Base-by-base conservation (phyloP, 306 rosid genomes). In the Luffa acutangula region DNA sequence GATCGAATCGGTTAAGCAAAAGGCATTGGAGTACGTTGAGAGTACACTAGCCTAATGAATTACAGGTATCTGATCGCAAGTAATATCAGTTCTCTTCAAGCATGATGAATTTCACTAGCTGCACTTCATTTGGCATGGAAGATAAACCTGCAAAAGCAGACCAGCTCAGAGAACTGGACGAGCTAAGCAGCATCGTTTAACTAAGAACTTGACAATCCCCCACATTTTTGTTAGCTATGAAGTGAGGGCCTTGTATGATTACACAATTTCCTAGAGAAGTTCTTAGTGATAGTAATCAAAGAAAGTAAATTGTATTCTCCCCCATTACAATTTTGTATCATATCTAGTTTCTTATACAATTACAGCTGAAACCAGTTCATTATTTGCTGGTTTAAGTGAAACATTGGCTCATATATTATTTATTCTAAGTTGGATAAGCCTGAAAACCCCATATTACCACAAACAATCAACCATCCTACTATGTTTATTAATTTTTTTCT, bases 11-110 rank as follows among this genome's bases (percentile, higher is more conserved):
- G 99, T 95, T 80, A 95, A 90, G 86, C 80, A 82, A 85, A 91
- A 88, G 84, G 97, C 99, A 56, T 82, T 95, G 88, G 90, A 93
- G 48, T 95, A 91, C 53, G 97, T 91, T 4, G 88, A 92, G 85
- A 89, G 83, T 81, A 81, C 92, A 66, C 8, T 90, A 54, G 86
- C 88, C 79, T 91, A 89, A 91, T 78, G 77, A 48, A 31, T n/a
- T 7, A 4, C 7, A 39, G 34, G 9, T 10, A 21, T 21, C 9
- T 20, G 36, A 4, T n/a, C 18, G 25, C n/a, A 49, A 11, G 56
- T 51, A 57, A n/a, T 57, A 20, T 57, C 31, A 20, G 34, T 62
- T 25, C 41, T 12, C 67, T 11, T 4, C 41, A 62, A 63, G 63
- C 63, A n/a, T 17, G 9, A 20, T 17, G 21, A 15, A 56, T 57